Percentiles rank a stretch among this genome's conserved stretches.
Evolutionary conservation across 164 flowering plant genomes (phyloP).

Genomic region (Stephania cephalantha): DNA sequence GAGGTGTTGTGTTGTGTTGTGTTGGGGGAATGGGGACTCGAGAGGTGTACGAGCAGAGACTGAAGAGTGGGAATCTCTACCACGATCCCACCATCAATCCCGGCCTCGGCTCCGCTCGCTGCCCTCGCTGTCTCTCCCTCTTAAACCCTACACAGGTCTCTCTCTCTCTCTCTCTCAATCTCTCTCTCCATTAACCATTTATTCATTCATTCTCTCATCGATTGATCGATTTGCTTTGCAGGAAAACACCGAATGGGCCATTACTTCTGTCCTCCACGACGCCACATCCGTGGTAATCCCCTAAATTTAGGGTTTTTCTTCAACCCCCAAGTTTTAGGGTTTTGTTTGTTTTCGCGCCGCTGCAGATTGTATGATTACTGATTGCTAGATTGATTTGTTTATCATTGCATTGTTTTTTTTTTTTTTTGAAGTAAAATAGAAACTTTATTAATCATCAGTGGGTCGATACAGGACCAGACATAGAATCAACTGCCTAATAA

Average conservation of each 20-base stretch:
- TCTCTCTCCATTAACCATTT: too few relatives aligned
- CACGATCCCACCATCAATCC: slow-evolving; percentile 89
- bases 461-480: too few relatives aligned
- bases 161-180: too few relatives aligned
- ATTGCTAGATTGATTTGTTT: too few relatives aligned
- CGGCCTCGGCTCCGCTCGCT: slow-evolving; percentile 82
- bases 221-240: slow-evolving; percentile 18
- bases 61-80: slow-evolving; percentile 58
- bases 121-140: slow-evolving; percentile 92
- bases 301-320: background rate
- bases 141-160: slow-evolving; percentile 28
- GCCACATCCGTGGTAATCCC: slow-evolving; percentile 66
- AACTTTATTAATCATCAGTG: too few relatives aligned
- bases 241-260: slow-evolving; percentile 64
- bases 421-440: too few relatives aligned
- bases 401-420: too few relatives aligned
- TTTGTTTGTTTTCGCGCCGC: background rate
- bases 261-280: slow-evolving; percentile 68
- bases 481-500: too few relatives aligned
- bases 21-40: slow-evolving; percentile 64
- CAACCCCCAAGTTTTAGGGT: background rate
- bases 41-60: slow-evolving; percentile 80
- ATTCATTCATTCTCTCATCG: background rate
- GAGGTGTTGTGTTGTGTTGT: background rate
- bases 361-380: too few relatives aligned